A percentile compares a stretch with the other conserved stretches of the same genome.
Evolutionary conservation across 164 flowering plant genomes (phyloP).

Genomic region (Chimonanthus salicifolius): DNA sequence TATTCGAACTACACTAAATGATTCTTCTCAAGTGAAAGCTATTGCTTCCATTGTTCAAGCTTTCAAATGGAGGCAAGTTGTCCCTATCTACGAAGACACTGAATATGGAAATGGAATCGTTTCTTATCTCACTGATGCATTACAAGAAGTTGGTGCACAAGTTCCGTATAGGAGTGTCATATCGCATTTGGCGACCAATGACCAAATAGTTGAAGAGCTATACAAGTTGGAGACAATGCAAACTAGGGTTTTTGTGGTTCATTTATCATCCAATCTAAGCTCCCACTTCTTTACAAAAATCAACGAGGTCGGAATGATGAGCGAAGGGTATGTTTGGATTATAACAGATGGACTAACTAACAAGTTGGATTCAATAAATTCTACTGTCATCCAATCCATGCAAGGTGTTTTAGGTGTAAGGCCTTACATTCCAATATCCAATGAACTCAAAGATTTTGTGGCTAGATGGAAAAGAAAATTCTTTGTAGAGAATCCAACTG

Average conservation of each 20-base stretch:
- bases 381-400: slow-evolving; percentile 16
- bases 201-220: slow-evolving; percentile 11
- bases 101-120: slow-evolving; percentile 16
- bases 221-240: slow-evolving; percentile 15
- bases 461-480: slow-evolving; percentile 15
- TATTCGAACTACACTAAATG: slow-evolving; percentile 12
- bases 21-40: slow-evolving; percentile 18
- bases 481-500: slow-evolving; percentile 2
- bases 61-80: slow-evolving; percentile 15
- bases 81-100: slow-evolving; percentile 20
- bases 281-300: slow-evolving; percentile 10
- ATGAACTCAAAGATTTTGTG: slow-evolving; percentile 7
- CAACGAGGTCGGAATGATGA: not conserved
- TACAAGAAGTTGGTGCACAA: slow-evolving; percentile 8
- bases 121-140: slow-evolving; percentile 14
- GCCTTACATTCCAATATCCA: slow-evolving; percentile 14
- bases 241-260: slow-evolving; percentile 23
- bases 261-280: slow-evolving; percentile 15
- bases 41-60: slow-evolving; percentile 18
- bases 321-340: no score
- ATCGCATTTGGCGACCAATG: slow-evolving; percentile 5
- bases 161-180: slow-evolving; percentile 8
- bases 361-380: slow-evolving; percentile 9
- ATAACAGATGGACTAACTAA: slow-evolving; percentile 16
- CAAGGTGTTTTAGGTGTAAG: slow-evolving; percentile 26